Percentiles rank a stretch among this genome's conserved stretches.
These are phyloP conservation scores for Linum tenue DNA, from an alignment of 345 rosid species.

Conservation along the genomic window DNA sequence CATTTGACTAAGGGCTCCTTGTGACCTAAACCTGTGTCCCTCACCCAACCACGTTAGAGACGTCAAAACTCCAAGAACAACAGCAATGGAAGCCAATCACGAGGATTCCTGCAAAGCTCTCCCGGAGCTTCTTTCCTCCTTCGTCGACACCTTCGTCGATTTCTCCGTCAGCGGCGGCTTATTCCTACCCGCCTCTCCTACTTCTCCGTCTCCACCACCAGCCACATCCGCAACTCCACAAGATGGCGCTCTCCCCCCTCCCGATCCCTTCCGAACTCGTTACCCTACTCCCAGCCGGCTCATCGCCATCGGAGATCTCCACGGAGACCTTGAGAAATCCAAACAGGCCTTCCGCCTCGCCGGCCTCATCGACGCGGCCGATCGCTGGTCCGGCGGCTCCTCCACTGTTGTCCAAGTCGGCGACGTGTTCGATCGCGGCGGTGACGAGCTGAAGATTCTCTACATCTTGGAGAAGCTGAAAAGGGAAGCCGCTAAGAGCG, in stretches of 20 bases:
- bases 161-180: constrained; percentile 51
- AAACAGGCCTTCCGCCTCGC: constrained; percentile 57
- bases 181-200: constrained; percentile 31
- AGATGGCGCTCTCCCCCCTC: background rate
- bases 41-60: no score
- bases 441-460: constrained; percentile 67
- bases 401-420: constrained; percentile 71
- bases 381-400: constrained; percentile 69
- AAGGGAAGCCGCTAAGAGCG: constrained; percentile 50
- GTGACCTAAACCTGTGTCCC: no score
- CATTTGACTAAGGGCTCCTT: no score
- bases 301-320: constrained; percentile 82
- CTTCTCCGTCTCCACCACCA: background rate
- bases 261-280: constrained; percentile 26
- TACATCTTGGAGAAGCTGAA: constrained; percentile 71
- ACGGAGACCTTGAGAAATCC: constrained; percentile 71
- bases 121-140: constrained; percentile 53
- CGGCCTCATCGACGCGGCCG: constrained; percentile 54
- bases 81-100: background rate
- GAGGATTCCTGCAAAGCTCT: constrained; percentile 29
- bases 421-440: constrained; percentile 87
- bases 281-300: constrained; percentile 50
- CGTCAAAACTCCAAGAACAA: no score
- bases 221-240: background rate
- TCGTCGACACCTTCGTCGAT: constrained; percentile 77